A percentile compares a stretch with the other conserved stretches of the same genome.
Evolutionary conservation across 2,329 filamentous ascomycete species (phyloP).

Genomic region (Penicillium sp.): DNA sequence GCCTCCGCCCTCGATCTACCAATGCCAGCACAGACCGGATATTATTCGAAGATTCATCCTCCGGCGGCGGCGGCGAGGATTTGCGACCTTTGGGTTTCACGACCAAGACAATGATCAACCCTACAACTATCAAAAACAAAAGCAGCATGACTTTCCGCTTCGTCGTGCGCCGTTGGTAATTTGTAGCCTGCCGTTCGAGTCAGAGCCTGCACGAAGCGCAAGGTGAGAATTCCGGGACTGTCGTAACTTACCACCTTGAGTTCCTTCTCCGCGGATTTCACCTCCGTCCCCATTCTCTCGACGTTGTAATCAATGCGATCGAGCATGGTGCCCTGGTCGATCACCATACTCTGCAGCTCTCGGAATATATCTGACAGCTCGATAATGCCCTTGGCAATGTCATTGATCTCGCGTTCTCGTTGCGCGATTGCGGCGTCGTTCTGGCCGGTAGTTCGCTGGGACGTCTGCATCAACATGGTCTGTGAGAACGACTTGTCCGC

Average conservation of each 20-base stretch:
- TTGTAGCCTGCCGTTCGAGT: conserved; percentile 59
- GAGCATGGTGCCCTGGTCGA: conserved; percentile 85
- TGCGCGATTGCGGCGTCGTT: conserved; percentile 85
- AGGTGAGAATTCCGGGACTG: background rate
- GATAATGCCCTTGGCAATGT: conserved; percentile 97
- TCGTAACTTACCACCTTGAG: conserved; percentile 63
- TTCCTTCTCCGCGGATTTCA: conserved; percentile 90
- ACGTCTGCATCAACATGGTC: conserved; percentile 76
- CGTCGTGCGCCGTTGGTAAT: conserved; percentile 81
- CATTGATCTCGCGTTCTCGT: conserved; percentile 93
- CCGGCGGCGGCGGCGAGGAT: conserved; percentile 24
- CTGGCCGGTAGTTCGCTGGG: conserved; percentile 54
- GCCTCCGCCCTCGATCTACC: conserved; percentile 23
- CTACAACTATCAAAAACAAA: conserved; percentile 77
- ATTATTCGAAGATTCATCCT: conserved; percentile 26
- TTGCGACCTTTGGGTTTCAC: conserved; percentile 66
- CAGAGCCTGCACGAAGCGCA: background rate
- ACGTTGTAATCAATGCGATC: conserved; percentile 98
- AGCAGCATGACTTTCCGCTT: conserved; percentile 92
- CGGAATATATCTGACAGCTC: conserved; percentile 95
- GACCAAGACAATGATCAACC: conserved; percentile 77
- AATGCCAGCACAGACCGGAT: conserved; percentile 22
- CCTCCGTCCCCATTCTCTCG: conserved; percentile 87
- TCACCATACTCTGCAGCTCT: conserved; percentile 92
- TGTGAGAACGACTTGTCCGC: conserved; percentile 91